A percentile compares a stretch with the other conserved stretches of the same genome.
Conservation (phyloP, 768 basidiomycete genomes). For the Tylopilus sp. region DNA sequence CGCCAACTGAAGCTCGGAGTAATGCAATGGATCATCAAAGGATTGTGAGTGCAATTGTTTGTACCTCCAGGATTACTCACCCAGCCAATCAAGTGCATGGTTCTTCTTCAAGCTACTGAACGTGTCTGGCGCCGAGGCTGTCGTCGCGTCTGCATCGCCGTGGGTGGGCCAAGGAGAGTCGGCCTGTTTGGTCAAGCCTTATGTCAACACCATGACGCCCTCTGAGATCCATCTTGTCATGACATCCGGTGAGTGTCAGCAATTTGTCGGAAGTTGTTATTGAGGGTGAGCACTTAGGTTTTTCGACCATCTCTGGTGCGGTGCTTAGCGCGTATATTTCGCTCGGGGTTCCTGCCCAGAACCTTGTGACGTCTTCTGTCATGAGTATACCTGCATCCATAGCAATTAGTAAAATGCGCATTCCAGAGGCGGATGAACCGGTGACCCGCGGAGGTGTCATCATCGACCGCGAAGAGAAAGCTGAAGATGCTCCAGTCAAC, state of each 20-base stretch:
- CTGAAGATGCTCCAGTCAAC: conserved; percentile 61
- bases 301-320: conserved; percentile 91
- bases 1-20: conserved; percentile 52
- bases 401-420: conserved; percentile 83
- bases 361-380: conserved; percentile 82
- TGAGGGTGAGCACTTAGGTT: conserved; percentile 38
- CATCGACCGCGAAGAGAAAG: conserved; percentile 61
- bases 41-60: conserved; percentile 54
- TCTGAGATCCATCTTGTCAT: conserved; percentile 85
- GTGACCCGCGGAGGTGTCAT: conserved; percentile 79
- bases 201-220: conserved; percentile 79
- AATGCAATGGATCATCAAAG: conserved; percentile 90
- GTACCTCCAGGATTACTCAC: neutral
- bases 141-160: conserved; percentile 90
- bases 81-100: conserved; percentile 59
- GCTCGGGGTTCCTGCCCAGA: conserved; percentile 74
- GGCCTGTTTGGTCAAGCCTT: conserved; percentile 81
- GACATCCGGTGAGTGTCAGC: conserved; percentile 61
- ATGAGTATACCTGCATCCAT: conserved; percentile 97
- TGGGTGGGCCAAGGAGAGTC: conserved; percentile 92
- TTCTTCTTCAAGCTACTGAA: conserved; percentile 91
- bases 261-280: neutral
- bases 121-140: conserved; percentile 92
- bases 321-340: conserved; percentile 82
- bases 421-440: conserved; percentile 83